Evolutionary conservation across 2,329 filamentous ascomycete species (phyloP).

Genomic region (Penicillium digitatum): DNA sequence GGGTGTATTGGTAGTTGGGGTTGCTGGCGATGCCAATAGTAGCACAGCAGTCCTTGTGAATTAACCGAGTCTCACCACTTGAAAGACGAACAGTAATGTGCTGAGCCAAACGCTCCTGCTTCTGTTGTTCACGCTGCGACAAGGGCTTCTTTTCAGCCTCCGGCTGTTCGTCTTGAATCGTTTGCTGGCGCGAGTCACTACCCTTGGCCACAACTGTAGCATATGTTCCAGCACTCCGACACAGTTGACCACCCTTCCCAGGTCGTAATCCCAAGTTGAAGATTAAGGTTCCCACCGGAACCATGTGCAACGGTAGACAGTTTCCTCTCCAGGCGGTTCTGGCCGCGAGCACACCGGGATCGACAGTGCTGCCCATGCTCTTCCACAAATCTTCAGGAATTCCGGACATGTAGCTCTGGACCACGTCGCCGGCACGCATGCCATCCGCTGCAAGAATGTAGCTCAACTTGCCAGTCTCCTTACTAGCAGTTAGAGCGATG

Average conservation of each 20-base stretch:
- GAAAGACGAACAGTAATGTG: conserved; percentile 83
- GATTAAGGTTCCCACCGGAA: conserved; percentile 87
- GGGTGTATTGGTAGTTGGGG: conserved; percentile 80
- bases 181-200: conserved; percentile 53
- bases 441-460: conserved; percentile 97
- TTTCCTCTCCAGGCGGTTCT: conserved; percentile 94
- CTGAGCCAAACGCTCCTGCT: conserved; percentile 60
- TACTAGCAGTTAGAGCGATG: conserved; percentile 77
- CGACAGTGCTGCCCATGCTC: conserved; percentile 87
- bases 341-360: conserved; percentile 92
- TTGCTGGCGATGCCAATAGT: conserved; percentile 96
- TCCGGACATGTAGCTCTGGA: conserved; percentile 87
- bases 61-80: conserved; percentile 85
- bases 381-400: conserved; percentile 82
- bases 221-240: conserved; percentile 89
- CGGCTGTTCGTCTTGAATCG: conserved; percentile 53
- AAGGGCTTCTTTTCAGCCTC: conserved; percentile 33
- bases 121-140: conserved; percentile 38
- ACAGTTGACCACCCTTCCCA: conserved; percentile 77
- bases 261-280: conserved; percentile 79
- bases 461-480: conserved; percentile 69
- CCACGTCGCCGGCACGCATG: conserved; percentile 81
- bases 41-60: conserved; percentile 87
- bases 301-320: conserved; percentile 91
- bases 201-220: conserved; percentile 87